phyloP scores from a whole-genome alignment of 306 rosid species.

The Urtica urens region DNA sequence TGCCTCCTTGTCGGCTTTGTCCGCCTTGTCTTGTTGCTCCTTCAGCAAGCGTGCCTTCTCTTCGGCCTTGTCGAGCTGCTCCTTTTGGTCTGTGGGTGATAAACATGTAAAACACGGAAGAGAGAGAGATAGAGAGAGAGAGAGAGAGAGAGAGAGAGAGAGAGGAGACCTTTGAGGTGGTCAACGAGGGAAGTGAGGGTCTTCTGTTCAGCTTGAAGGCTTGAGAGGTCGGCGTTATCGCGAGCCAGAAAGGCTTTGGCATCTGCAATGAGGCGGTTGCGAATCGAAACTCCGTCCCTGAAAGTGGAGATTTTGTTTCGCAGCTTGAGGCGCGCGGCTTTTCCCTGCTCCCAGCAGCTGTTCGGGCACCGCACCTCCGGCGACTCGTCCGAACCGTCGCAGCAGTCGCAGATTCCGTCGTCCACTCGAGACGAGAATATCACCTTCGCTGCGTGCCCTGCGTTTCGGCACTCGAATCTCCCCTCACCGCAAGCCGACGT shows the following conservation, averaged over 20 bases:
- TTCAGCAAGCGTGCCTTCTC: conserved; percentile 68
- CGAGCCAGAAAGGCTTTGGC: conserved; percentile 48
- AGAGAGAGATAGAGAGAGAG: not conserved
- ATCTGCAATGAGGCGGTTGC: conserved; percentile 55
- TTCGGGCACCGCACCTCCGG: conserved; percentile 68
- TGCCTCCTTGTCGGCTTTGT: conserved; percentile 51
- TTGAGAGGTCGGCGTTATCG: conserved; percentile 59
- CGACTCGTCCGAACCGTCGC: conserved; percentile 96
- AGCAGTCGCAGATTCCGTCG: conserved; percentile 95
- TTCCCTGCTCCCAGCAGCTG: conserved; percentile 98
- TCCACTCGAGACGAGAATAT: conserved; percentile 83
- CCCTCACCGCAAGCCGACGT: conserved; percentile 93
- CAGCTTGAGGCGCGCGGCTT: conserved; percentile 71
- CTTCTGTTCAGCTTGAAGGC: conserved; percentile 62
- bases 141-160: not conserved
- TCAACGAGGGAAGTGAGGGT: conserved; percentile 63
- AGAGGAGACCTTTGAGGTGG: conserved; percentile 61
- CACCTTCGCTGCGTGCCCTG: conserved; percentile 46
- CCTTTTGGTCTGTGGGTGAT: conserved; percentile 66
- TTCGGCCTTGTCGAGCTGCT: conserved; percentile 87
- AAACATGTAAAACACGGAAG: not conserved
- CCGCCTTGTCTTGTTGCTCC: conserved; percentile 42
- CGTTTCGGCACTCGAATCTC: conserved; percentile 61
- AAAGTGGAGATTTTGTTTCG: conserved; percentile 60
- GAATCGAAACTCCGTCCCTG: conserved; percentile 58